phyloP scores from a whole-genome alignment of 129 eudicot species.

The Pittosporum tobira region DNA sequence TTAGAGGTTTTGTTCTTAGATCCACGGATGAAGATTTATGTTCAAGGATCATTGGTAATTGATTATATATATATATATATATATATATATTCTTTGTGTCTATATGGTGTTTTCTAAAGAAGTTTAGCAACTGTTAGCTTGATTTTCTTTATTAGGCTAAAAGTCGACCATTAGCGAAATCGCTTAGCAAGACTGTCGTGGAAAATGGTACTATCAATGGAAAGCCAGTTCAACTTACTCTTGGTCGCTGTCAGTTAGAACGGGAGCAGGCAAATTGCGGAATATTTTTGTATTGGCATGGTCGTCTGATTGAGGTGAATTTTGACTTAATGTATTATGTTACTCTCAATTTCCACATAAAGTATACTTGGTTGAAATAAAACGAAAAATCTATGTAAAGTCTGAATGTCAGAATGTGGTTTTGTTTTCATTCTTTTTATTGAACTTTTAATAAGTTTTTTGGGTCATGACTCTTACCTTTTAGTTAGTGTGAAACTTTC shows the following conservation, averaged over 20 bases:
- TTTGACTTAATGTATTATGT: not conserved
- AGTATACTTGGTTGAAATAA: too few species aligned
- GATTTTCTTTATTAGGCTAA: slow-evolving; percentile 35
- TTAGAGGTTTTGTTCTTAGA: slow-evolving; percentile 63
- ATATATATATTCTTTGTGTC: not conserved
- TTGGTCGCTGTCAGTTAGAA: slow-evolving; percentile 66
- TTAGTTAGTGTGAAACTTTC: too few species aligned
- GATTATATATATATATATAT: not conserved
- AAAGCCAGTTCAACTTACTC: slow-evolving; percentile 45
- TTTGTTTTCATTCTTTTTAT: too few species aligned
- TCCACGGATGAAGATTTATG: slow-evolving; percentile 67
- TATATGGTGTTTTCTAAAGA: not conserved
- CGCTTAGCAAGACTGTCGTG: slow-evolving; percentile 44
- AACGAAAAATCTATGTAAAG: too few species aligned
- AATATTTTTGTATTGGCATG: slow-evolving; percentile 69
- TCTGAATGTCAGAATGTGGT: too few species aligned
- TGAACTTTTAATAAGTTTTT: too few species aligned
- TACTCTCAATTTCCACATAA: not conserved
- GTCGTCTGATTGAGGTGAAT: slow-evolving; percentile 62
- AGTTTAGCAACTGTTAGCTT: not conserved
- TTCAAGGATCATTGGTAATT: slow-evolving; percentile 68
- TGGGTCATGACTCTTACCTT: too few species aligned
- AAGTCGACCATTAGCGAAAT: slow-evolving; percentile 57
- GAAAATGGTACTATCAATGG: slow-evolving; percentile 38
- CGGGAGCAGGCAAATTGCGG: slow-evolving; percentile 71